Evolutionary conservation across 345 rosid genomes (phyloP), one percentile per base, ranked within the genome.

Genomic region (Hibiscus mutabilis): DNA sequence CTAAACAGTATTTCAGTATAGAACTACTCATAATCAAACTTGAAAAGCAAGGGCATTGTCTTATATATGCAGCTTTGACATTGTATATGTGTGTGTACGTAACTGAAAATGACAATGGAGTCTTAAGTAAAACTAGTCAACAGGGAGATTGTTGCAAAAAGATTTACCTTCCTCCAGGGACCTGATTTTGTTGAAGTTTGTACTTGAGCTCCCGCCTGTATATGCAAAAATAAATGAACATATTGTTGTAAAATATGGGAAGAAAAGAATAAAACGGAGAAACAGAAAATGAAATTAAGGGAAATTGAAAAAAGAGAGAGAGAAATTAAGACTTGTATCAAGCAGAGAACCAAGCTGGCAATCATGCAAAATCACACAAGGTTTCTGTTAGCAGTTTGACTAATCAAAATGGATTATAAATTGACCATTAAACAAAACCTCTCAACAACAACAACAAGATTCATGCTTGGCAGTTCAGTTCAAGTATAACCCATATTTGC

Each of bases 131-230:
- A 44, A 47, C 56, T 19, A 60, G 47, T 2, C 31, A 29, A 27
- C 15, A 10, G 19, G 13, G 11, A 64, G 21, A 27, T 60, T 27
- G n/a, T 21, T 22, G 7, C 10, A 11, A 55, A 62, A 56, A 6
- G 53, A 6, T 25, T 68, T 49, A 86, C 90, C 85, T 86, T 86
- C 74, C 87, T 82, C 90, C 90, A 84, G 16, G 90, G 90, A 51
- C 88, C 83, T 66, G 86, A 69, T 73, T 76, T 84, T 49, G 78
- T 71, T 1, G 86, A 72, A 33, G 80, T 69, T 78, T 81, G 76
- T 6, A 18, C 71, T 46, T 27, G 60, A 65, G 57, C 37, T 63
- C 77, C 90, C 24, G 79, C 57, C 87, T 86, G 78, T 35, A 51
- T 4, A 62, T 24, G n/a, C 53, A 35, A 37, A 40, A 64, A 63